phyloP scores from a whole-genome alignment of 257 asterid genomes.

The Solanum chiquidenum region DNA sequence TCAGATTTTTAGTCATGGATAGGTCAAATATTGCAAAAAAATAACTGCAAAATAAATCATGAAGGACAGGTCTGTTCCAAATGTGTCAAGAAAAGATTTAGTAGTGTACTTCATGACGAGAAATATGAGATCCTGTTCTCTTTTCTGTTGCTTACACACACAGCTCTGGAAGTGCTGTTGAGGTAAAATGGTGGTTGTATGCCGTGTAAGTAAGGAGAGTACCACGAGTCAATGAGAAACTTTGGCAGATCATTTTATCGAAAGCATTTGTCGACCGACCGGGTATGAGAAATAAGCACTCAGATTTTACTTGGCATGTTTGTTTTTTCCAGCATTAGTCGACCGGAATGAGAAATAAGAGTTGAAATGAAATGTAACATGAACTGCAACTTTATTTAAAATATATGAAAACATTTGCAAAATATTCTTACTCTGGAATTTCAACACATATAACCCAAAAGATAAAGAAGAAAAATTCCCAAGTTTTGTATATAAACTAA shows the following conservation, averaged over 20 bases:
- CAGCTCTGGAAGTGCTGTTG: background rate
- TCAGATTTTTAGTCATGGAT: conserved; percentile 60
- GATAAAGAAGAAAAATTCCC: too few species aligned
- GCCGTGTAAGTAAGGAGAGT: background rate
- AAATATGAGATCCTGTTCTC: background rate
- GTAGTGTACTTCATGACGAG: background rate
- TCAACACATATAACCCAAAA: background rate
- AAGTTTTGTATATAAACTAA: too few species aligned
- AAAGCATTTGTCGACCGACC: background rate
- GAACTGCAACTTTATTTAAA: background rate
- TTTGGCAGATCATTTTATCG: background rate
- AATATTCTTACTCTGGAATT: background rate
- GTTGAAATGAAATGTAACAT: background rate
- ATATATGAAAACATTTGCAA: background rate
- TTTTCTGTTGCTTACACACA: background rate
- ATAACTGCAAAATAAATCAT: background rate
- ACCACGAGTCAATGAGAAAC: background rate
- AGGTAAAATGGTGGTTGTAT: background rate
- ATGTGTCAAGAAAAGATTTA: background rate
- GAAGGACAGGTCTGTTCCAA: background rate
- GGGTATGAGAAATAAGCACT: background rate
- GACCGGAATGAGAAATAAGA: background rate
- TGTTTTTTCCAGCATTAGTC: background rate
- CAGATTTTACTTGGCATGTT: background rate
- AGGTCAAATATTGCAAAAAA: background rate